phyloP scores from a whole-genome alignment of 495 filamentous ascomycete species.

The Coniosporium apollinis region DNA sequence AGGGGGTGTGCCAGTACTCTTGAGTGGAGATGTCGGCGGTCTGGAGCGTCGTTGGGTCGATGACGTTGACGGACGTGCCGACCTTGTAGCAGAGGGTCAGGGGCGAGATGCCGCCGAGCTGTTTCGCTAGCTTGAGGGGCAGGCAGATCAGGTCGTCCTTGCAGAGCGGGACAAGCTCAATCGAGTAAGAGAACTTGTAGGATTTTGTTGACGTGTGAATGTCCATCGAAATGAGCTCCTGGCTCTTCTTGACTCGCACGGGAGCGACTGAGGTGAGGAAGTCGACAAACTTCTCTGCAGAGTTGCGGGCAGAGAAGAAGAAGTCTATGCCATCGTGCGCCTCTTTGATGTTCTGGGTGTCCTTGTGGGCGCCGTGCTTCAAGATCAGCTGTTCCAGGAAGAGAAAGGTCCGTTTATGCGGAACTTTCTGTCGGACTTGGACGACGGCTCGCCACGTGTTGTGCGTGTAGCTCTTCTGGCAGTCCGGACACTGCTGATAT shows the following conservation, averaged over 20 bases:
- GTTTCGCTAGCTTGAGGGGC: conserved; percentile 73
- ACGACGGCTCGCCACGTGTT: conserved; percentile 79
- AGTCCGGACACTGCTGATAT: conserved; percentile 81
- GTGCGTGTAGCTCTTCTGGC: conserved; percentile 83
- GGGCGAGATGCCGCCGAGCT: conserved; percentile 71
- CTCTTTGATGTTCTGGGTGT: conserved; percentile 95
- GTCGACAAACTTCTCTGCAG: conserved; percentile 82
- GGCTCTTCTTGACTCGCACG: conserved; percentile 62
- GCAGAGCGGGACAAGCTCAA: conserved; percentile 80
- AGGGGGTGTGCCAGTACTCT: conserved; percentile 78
- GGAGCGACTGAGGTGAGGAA: conserved; percentile 75
- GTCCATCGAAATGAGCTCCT: conserved; percentile 86
- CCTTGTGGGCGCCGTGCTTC: conserved; percentile 78
- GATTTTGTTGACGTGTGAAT: conserved; percentile 75
- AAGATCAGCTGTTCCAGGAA: conserved; percentile 94
- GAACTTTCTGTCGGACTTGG: conserved; percentile 91
- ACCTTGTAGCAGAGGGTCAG: conserved; percentile 73
- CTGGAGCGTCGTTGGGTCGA: conserved; percentile 84
- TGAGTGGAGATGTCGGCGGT: conserved; percentile 65
- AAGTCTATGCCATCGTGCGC: conserved; percentile 89
- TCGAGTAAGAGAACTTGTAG: conserved; percentile 83
- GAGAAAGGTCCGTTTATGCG: conserved; percentile 92
- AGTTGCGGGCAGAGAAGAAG: conserved; percentile 74
- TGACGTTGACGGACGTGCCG: conserved; percentile 72
- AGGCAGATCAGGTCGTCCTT: conserved; percentile 90